Conservation (phyloP, 257 asterid genomes). For the Salvia splendens region DNA sequence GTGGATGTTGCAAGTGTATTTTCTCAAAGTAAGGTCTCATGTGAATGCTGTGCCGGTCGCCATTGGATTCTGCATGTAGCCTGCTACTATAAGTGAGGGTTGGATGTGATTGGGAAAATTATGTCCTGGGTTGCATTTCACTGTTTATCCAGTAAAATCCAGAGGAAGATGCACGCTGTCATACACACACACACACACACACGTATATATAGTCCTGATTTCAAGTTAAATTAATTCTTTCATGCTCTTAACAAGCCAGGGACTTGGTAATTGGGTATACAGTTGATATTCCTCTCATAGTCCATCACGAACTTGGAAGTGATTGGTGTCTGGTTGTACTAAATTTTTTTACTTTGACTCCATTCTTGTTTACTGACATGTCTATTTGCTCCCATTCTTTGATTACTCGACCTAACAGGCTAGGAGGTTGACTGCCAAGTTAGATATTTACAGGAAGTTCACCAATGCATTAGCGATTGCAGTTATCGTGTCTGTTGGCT, state of each 20-base stretch:
- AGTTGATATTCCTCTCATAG: slow-evolving; percentile 16
- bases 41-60: background rate
- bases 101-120: background rate
- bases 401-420: slow-evolving; percentile 53
- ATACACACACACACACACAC: background rate
- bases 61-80: slow-evolving; percentile 23
- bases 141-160: background rate
- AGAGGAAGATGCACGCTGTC: background rate
- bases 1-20: background rate
- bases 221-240: background rate
- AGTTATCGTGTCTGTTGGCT: slow-evolving; percentile 85
- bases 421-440: slow-evolving; percentile 77
- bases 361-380: slow-evolving; percentile 25
- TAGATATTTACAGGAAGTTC: slow-evolving; percentile 86
- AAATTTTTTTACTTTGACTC: background rate
- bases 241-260: slow-evolving; percentile 6
- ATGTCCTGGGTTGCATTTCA: slow-evolving; percentile 2
- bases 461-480: slow-evolving; percentile 89
- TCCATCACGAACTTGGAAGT: slow-evolving; percentile 15
- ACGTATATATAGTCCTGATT: background rate
- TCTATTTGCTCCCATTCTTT: slow-evolving; percentile 16
- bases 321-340: slow-evolving; percentile 14
- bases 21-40: slow-evolving; percentile 8
- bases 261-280: slow-evolving; percentile 4
- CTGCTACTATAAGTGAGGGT: slow-evolving; percentile 7